Evolutionary conservation across 257 asterid species (phyloP).

Genomic region (Osmanthus fragrans): DNA sequence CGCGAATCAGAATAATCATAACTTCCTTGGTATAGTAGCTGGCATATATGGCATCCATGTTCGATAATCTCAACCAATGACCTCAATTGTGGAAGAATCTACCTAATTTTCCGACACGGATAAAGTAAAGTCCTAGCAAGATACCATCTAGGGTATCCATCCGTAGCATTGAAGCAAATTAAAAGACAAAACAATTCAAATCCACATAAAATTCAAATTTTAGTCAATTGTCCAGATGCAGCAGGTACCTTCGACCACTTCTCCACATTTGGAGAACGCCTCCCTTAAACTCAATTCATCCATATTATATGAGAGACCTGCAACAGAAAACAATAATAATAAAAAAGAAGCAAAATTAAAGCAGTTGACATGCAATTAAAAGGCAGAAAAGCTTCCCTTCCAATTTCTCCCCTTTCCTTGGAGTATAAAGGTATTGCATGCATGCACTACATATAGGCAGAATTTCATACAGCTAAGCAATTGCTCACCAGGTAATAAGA

Average conservation of each 20-base stretch:
- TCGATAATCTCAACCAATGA: no score
- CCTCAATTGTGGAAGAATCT: no score
- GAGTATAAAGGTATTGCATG: no score
- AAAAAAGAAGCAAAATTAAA: neutral
- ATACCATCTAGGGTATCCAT: neutral
- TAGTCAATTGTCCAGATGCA: neutral
- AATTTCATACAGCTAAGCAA: neutral
- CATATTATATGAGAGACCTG: no score
- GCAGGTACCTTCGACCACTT: slow-evolving; percentile 65
- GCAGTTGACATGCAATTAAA: neutral
- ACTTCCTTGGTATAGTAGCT: no score
- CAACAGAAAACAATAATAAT: slow-evolving; percentile 10
- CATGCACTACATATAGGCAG: neutral
- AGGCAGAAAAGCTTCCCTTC: neutral
- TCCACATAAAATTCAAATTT: neutral
- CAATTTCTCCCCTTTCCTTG: no score
- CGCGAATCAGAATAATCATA: no score
- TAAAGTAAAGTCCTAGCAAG: neutral
- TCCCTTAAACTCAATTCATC: slow-evolving; percentile 69
- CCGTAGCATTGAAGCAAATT: neutral
- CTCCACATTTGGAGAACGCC: slow-evolving; percentile 73
- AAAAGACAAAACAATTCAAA: neutral
- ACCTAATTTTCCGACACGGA: neutral
- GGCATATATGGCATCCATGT: no score
- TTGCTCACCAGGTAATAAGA: neutral